Percentiles rank a stretch among this genome's conserved stretches.
Evolutionary conservation across 2,329 filamentous ascomycete genomes (phyloP).

Genomic region (Clonostachys rhizophaga): DNA sequence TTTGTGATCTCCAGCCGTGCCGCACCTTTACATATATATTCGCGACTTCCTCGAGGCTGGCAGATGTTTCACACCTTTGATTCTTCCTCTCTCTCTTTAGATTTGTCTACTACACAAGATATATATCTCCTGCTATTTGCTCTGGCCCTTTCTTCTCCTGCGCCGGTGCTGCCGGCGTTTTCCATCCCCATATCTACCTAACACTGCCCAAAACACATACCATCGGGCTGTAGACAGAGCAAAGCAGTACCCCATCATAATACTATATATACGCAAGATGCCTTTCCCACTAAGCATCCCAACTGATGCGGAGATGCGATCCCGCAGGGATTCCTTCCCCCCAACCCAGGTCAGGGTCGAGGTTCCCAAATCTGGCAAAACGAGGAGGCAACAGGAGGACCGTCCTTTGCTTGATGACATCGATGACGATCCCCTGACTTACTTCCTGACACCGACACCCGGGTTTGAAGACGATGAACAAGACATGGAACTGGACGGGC

Average conservation of each 20-base stretch:
- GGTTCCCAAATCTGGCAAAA: slow-evolving; percentile 30
- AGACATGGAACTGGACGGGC: slow-evolving; percentile 33
- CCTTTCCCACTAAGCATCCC: slow-evolving; percentile 22
- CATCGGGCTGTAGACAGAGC: too few species aligned
- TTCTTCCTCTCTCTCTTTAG: too few species aligned
- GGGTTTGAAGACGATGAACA: slow-evolving; percentile 31
- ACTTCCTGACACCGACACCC: slow-evolving; percentile 48
- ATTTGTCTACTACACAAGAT: background rate
- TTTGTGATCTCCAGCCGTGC: too few species aligned
- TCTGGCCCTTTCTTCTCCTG: background rate
- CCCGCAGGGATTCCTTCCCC: slow-evolving; percentile 44
- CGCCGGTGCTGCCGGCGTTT: slow-evolving; percentile 2
- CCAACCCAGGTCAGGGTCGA: slow-evolving; percentile 43
- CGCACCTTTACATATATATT: too few species aligned
- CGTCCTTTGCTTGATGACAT: slow-evolving; percentile 40
- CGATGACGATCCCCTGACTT: slow-evolving; percentile 48
- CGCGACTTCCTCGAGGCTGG: too few species aligned
- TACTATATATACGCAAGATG: slow-evolving; percentile 1
- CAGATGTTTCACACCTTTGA: too few species aligned
- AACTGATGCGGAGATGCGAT: slow-evolving; percentile 18
- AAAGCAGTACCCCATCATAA: background rate
- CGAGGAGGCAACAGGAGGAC: slow-evolving; percentile 21
- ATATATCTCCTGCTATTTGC: background rate
- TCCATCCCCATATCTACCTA: too few species aligned
- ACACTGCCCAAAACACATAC: too few species aligned